phyloP scores from a whole-genome alignment of 2,329 filamentous ascomycete genomes.

The Trichoderma gracile region DNA sequence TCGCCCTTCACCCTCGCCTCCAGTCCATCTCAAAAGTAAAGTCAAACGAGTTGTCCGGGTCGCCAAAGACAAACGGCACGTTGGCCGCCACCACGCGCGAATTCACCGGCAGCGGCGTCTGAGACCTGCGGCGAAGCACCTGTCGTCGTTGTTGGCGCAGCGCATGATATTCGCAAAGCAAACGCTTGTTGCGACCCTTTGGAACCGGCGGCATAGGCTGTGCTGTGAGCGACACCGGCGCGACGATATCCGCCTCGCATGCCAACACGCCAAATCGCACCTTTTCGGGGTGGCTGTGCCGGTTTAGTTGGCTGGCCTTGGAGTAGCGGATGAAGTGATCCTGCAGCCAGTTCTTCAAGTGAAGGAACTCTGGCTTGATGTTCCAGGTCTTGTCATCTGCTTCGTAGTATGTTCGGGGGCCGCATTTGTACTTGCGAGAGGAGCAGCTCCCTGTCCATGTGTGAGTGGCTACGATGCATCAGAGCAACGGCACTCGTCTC shows the following conservation, averaged over 20 bases:
- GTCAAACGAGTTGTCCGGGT: slow-evolving; percentile 29
- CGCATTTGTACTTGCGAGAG: slow-evolving; percentile 13
- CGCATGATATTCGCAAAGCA: slow-evolving; percentile 32
- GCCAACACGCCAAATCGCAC: slow-evolving; percentile 47
- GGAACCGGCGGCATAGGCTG: slow-evolving; percentile 27
- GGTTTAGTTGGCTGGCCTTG: slow-evolving; percentile 37
- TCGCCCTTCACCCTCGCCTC: slow-evolving; percentile 13
- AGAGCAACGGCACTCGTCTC: background rate
- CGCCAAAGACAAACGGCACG: slow-evolving; percentile 34
- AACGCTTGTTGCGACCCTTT: slow-evolving; percentile 35
- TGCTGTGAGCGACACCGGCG: slow-evolving; percentile 27
- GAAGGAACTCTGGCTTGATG: slow-evolving; percentile 39
- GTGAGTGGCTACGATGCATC: background rate
- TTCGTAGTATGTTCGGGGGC: slow-evolving; percentile 38
- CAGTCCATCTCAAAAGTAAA: slow-evolving; percentile 33
- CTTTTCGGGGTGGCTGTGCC: slow-evolving; percentile 37
- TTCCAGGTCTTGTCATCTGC: slow-evolving; percentile 40
- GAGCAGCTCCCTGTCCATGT: background rate
- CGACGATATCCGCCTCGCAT: slow-evolving; percentile 43
- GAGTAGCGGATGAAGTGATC: slow-evolving; percentile 42
- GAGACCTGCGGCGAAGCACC: slow-evolving; percentile 13
- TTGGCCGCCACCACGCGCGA: slow-evolving; percentile 17
- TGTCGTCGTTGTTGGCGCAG: slow-evolving; percentile 29
- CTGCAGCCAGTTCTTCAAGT: slow-evolving; percentile 44
- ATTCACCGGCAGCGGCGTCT: background rate